phyloP scores from a whole-genome alignment of 202 grass and related monocot genomes.

The Setaria italica region DNA sequence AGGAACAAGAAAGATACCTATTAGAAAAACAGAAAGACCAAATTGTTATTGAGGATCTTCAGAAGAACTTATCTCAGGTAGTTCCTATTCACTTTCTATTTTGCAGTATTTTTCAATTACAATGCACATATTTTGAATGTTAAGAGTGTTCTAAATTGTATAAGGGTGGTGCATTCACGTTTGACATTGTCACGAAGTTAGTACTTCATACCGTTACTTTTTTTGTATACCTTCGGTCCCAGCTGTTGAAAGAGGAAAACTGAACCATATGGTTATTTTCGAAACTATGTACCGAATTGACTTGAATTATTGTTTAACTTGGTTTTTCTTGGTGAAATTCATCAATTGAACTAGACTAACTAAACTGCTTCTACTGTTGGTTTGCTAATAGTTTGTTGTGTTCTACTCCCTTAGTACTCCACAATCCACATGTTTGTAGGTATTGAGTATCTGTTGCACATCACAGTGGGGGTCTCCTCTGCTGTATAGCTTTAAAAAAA shows the following conservation, averaged over 20 bases:
- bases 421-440: background rate
- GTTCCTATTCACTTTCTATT: slow-evolving; percentile 21
- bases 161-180: slow-evolving; percentile 5
- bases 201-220: slow-evolving; percentile 4
- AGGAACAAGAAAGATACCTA: slow-evolving; percentile 94
- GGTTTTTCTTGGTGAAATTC: background rate
- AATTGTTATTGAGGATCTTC: slow-evolving; percentile 80
- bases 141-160: slow-evolving; percentile 15
- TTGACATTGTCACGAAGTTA: background rate
- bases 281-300: slow-evolving; percentile 33
- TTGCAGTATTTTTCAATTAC: slow-evolving; percentile 38
- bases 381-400: background rate
- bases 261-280: background rate
- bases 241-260: slow-evolving; percentile 37
- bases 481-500: too few relatives aligned
- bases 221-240: slow-evolving; percentile 9
- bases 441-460: background rate
- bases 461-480: too few relatives aligned
- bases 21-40: slow-evolving; percentile 74
- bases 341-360: background rate
- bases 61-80: slow-evolving; percentile 93
- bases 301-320: slow-evolving; percentile 17
- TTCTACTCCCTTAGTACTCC: too few relatives aligned
- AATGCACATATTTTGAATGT: slow-evolving; percentile 28
- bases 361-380: background rate